phyloP scores from a whole-genome alignment of 2,329 filamentous ascomycete genomes.

The Dryadomyces quercus-mongolicae region DNA sequence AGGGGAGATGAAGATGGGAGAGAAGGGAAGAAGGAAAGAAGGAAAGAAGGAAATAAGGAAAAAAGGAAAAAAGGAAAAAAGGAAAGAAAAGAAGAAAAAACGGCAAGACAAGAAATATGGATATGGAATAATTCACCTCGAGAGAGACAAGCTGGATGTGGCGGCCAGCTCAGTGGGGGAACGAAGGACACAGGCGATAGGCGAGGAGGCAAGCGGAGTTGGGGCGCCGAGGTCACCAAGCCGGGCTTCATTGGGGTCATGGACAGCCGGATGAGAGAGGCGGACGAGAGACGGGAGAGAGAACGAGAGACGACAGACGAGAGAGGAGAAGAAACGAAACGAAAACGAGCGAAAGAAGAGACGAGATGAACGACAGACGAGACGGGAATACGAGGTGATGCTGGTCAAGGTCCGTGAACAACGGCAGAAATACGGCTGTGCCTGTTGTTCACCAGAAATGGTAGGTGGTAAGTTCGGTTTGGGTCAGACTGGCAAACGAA shows the following conservation, averaged over 20 bases:
- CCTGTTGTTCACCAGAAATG: neutral
- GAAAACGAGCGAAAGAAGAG: neutral
- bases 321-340: neutral
- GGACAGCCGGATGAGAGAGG: constrained; percentile 5
- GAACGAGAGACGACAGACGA: neutral
- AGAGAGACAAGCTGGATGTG: constrained; percentile 29
- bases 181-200: constrained; percentile 23
- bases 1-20: neutral
- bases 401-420: no score
- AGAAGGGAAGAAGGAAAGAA: constrained; percentile 3
- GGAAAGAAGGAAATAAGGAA: constrained; percentile 11
- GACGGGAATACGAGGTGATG: no score
- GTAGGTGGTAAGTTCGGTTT: neutral
- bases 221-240: constrained; percentile 28
- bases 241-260: constrained; percentile 28
- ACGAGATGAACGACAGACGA: no score
- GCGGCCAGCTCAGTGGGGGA: constrained; percentile 29
- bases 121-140: constrained; percentile 23
- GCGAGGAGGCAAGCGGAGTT: constrained; percentile 27
- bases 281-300: neutral
- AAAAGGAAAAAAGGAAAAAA: constrained; percentile 4
- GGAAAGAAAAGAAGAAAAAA: constrained; percentile 5
- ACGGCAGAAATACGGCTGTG: no score
- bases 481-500: neutral
- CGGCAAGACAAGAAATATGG: constrained; percentile 9